Evolutionary conservation across 1,284 basidiomycete species (phyloP), one percentile per base, ranked within the genome.

Genomic region (Flammula alnicola): DNA sequence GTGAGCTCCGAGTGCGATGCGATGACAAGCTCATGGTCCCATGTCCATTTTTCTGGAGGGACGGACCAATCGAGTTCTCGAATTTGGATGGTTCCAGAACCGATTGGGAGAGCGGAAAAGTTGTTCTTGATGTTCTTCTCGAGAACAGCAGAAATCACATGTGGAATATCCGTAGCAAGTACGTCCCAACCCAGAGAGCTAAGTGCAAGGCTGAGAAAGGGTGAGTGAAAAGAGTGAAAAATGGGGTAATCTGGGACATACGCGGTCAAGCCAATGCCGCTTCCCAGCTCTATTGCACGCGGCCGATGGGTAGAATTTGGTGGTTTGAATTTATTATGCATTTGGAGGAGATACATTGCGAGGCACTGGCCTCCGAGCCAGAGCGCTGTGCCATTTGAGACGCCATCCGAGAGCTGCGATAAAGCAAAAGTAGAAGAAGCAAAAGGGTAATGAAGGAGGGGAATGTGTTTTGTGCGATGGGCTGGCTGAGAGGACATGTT

Each of bases 331-430:
- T 55, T 56, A 30, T 44, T 31, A 44, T 63, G 61, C 14, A 64
- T 48, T 43, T 60, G 49, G 14, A 74, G 67, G n/a, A 92, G 75
- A 63, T 83, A 91, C 39, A 76, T 64, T 6, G 87, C 77, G 29
- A 93, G 77, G 58, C 86, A 79, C 67, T 94, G 92, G 0, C 82
- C 88, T 32, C 85, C 84, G 47, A 93, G 83, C 93, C 93, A 95
- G 47, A 95, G 80, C 1, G 90, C 84, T n/a, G 91, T 92, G 14
- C 93, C 93, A 55, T 91, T 93, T 32, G 86, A 82, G 7, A 67
- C 62, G 19, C 83, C 82, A 60, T 86, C 75, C 66, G 83, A 73
- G 50, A 66, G 72, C 69, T 90, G 88, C 1, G 65, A 29, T 49
- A 88, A 75, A 25, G 62, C 54, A 58, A 88, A 81, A 23, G 59